These are phyloP conservation scores for Paspalum vaginatum DNA, from an alignment of 176 grass and related monocot species.

Conservation along the genomic window DNA sequence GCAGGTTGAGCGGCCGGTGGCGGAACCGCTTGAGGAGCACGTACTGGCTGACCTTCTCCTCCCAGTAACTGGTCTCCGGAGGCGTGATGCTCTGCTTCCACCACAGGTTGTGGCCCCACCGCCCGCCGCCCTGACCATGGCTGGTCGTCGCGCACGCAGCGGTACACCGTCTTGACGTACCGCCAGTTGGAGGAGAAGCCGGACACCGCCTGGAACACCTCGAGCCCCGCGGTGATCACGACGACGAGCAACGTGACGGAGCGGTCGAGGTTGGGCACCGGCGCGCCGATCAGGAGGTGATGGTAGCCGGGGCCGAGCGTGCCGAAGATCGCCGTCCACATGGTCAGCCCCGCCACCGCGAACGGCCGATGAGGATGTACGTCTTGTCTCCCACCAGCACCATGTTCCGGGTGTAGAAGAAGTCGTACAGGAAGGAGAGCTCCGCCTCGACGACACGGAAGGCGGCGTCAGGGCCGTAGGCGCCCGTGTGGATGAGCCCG, in stretches of 20 bases:
- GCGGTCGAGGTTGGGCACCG: constrained; percentile 49
- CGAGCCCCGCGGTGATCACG: constrained; percentile 41
- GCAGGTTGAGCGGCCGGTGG: constrained; percentile 39
- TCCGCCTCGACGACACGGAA: constrained; percentile 49
- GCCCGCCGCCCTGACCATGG: constrained; percentile 20
- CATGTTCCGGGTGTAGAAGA: constrained; percentile 58
- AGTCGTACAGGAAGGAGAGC: constrained; percentile 61
- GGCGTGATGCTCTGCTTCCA: constrained; percentile 43
- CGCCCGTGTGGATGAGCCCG: constrained; percentile 40
- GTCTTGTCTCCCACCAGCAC: constrained; percentile 42
- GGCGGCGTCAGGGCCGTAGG: constrained; percentile 39
- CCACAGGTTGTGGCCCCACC: constrained; percentile 36
- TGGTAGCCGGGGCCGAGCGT: constrained; percentile 49
- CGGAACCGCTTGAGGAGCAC: constrained; percentile 47
- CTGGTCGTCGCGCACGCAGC: constrained; percentile 39
- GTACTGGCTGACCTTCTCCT: constrained; percentile 53
- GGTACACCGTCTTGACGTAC: constrained; percentile 50
- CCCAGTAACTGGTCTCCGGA: constrained; percentile 47
- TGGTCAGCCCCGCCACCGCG: constrained; percentile 33
- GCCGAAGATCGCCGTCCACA: constrained; percentile 51
- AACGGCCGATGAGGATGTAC: constrained; percentile 51
- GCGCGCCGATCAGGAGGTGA: constrained; percentile 35
- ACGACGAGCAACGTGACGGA: constrained; percentile 55
- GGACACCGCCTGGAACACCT: constrained; percentile 47
- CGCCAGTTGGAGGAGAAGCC: constrained; percentile 57